phyloP scores from a whole-genome alignment of 2,329 filamentous ascomycete species.

The Aspergillus sclerotialis region DNA sequence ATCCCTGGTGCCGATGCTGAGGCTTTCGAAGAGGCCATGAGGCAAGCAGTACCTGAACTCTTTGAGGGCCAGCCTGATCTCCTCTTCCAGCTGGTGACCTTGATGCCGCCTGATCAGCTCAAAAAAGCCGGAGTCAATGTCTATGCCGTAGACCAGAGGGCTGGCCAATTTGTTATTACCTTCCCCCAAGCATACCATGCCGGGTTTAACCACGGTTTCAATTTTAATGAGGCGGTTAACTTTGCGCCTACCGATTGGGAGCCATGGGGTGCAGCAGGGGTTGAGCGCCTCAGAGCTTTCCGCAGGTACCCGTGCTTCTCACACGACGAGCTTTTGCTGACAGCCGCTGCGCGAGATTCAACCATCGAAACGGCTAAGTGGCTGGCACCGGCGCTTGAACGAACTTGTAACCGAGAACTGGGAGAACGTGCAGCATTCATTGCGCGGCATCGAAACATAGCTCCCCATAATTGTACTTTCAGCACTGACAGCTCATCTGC shows the following conservation, averaged over 20 bases:
- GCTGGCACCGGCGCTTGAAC: constrained; percentile 79
- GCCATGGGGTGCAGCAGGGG: constrained; percentile 77
- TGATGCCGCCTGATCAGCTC: constrained; percentile 86
- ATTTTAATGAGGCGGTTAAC: constrained; percentile 98
- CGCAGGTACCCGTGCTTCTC: constrained; percentile 93
- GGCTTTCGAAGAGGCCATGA: constrained; percentile 94
- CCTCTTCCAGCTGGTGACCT: constrained; percentile 92
- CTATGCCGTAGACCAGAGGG: constrained; percentile 90
- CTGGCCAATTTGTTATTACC: constrained; percentile 91
- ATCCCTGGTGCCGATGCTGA: constrained; percentile 90
- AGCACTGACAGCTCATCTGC: constrained; percentile 41
- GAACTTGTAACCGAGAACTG: constrained; percentile 68
- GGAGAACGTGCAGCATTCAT: constrained; percentile 62
- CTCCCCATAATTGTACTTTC: constrained; percentile 50
- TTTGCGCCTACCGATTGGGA: constrained; percentile 97
- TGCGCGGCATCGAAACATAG: constrained; percentile 53
- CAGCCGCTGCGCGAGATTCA: constrained; percentile 72
- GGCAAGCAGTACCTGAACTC: constrained; percentile 85
- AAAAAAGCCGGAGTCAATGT: constrained; percentile 89
- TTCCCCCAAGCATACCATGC: constrained; percentile 97
- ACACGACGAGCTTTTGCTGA: constrained; percentile 89
- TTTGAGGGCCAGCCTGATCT: constrained; percentile 97
- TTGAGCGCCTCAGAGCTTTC: constrained; percentile 79
- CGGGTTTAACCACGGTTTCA: constrained; percentile 97
- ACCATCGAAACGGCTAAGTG: constrained; percentile 90